These are phyloP conservation scores for Phlebopus sp. DNA, from an alignment of 1,284 basidiomycete genomes.

Conservation along the genomic window DNA sequence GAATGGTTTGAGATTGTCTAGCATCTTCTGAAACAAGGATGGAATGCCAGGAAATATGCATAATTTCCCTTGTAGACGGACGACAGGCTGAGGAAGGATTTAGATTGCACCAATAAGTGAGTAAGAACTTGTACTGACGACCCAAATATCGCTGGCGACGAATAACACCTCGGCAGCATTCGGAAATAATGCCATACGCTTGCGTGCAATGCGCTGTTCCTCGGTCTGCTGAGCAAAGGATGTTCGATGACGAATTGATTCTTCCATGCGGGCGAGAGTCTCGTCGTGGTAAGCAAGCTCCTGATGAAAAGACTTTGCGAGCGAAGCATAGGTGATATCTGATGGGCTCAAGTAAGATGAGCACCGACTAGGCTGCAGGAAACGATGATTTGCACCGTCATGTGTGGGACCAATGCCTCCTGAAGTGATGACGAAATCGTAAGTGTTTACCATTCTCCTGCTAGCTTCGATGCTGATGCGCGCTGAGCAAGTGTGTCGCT, in stretches of 20 bases:
- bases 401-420: conserved; percentile 89
- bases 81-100: conserved; percentile 61
- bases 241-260: conserved; percentile 56
- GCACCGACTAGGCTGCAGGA: not conserved
- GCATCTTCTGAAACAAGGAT: conserved; percentile 76
- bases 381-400: conserved; percentile 52
- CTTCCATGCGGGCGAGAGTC: conserved; percentile 76
- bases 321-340: conserved; percentile 89
- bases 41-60: conserved; percentile 94
- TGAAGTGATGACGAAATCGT: conserved; percentile 86
- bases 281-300: conserved; percentile 76
- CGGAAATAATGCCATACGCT: conserved; percentile 85
- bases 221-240: conserved; percentile 59
- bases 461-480: conserved; percentile 75
- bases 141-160: conserved; percentile 78
- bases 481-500: not conserved
- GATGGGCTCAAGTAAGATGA: conserved; percentile 1
- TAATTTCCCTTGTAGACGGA: conserved; percentile 78
- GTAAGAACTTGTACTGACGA: conserved; percentile 42
- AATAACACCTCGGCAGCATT: conserved; percentile 73
- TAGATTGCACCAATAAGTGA: not conserved
- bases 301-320: conserved; percentile 83
- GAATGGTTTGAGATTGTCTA: conserved; percentile 69
- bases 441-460: conserved; percentile 73
- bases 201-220: conserved; percentile 70